A percentile compares a stretch with the other conserved stretches of the same genome.
phyloP scores from a whole-genome alignment of 2,329 filamentous ascomycete species.

The Penicillium sp. region DNA sequence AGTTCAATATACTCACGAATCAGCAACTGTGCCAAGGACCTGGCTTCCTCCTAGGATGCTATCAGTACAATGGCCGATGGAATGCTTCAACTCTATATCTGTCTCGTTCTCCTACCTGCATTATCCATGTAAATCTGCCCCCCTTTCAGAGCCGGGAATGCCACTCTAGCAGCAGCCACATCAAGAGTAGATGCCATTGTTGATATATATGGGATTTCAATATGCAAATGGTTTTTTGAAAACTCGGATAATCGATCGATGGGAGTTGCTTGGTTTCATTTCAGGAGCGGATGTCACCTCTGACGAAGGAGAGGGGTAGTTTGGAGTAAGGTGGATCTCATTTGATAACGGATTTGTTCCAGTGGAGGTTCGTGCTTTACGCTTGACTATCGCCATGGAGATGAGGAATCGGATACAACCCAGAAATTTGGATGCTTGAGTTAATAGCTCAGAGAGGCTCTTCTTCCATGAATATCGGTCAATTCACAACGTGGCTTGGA shows the following conservation, averaged over 20 bases:
- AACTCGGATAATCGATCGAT: not conserved
- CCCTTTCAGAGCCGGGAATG: constrained; percentile 71
- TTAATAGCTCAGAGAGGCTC: not conserved
- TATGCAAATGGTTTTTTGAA: not conserved
- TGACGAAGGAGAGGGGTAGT: constrained; percentile 20
- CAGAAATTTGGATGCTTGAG: not conserved
- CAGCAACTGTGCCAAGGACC: constrained; percentile 68
- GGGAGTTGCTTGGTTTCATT: not conserved
- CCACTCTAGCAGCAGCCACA: constrained; percentile 61
- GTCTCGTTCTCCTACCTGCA: constrained; percentile 43
- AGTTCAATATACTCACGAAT: constrained; percentile 67
- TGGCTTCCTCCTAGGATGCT: constrained; percentile 67
- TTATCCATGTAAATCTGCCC: constrained; percentile 79
- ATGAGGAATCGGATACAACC: not conserved
- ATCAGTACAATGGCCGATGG: not conserved
- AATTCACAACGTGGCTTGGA: not conserved
- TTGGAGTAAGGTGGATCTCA: constrained; percentile 18
- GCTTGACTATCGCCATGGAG: not conserved
- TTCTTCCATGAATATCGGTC: not conserved
- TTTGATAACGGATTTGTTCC: constrained; percentile 22
- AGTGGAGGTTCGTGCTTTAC: constrained; percentile 44
- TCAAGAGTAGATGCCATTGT: constrained; percentile 54
- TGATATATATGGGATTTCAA: constrained; percentile 13
- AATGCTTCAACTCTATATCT: not conserved
- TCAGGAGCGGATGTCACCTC: not conserved